These are phyloP conservation scores for Diutina pseudorugosa DNA, from an alignment of 1,139 yeast genomes.

Conservation along the genomic window DNA sequence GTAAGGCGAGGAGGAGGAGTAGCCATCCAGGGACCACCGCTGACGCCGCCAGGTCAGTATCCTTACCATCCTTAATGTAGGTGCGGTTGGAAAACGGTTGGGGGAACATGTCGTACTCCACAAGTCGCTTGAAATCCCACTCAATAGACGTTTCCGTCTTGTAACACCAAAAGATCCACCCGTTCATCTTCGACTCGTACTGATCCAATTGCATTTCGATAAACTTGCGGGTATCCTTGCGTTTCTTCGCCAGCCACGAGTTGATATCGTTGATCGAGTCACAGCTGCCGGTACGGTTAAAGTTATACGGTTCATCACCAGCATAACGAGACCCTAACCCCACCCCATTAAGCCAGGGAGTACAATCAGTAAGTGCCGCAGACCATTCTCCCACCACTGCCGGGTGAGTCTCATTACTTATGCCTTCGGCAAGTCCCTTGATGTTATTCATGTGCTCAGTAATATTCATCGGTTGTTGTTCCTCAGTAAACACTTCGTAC, in stretches of 20 bases:
- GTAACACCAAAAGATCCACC: conserved; percentile 65
- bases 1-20: background rate
- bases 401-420: conserved; percentile 32
- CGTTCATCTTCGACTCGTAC: conserved; percentile 27
- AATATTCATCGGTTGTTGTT: conserved; percentile 24
- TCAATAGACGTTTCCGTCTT: conserved; percentile 50
- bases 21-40: background rate
- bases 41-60: conserved; percentile 10
- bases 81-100: conserved; percentile 40
- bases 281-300: conserved; percentile 22
- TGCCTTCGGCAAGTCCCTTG: conserved; percentile 22
- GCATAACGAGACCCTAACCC: conserved; percentile 49
- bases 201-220: conserved; percentile 32
- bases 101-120: conserved; percentile 41
- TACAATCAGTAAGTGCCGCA: conserved; percentile 55
- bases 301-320: conserved; percentile 16
- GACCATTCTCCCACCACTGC: conserved; percentile 55
- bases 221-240: conserved; percentile 37
- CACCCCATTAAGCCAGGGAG: conserved; percentile 54
- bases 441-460: conserved; percentile 28
- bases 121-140: conserved; percentile 49
- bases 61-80: conserved; percentile 28
- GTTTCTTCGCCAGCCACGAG: conserved; percentile 25
- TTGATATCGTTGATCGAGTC: conserved; percentile 17
- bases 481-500: conserved; percentile 43